Base-by-base conservation (phyloP, 345 rosid species). In the Balakata baccata region DNA sequence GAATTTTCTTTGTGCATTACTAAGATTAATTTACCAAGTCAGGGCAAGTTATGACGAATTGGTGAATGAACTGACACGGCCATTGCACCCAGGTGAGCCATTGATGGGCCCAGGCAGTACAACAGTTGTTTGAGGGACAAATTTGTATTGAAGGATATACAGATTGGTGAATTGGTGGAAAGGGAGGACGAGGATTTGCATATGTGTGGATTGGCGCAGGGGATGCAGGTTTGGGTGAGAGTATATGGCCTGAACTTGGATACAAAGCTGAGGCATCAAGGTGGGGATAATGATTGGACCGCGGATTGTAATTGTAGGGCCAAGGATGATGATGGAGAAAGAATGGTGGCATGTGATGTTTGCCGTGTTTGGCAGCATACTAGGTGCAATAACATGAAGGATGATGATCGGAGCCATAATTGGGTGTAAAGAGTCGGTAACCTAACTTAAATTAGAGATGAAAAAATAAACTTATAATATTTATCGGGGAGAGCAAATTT, bases 311-410 rank as follows among this genome's bases (percentile, higher is more conserved):
- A 45, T 45, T 88, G 94, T 12, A 88, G 92, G 70, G 88, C 90
- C 0, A 80, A 69, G 69, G 92, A 89, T 51, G 90, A 88, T 43
- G 87, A 89, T 70, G 90, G 92, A 69, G 92, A 89, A 81, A 84
- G 85, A 75, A 88, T 89, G 94, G 85, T 88, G 53, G 85, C 81
- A 6, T 86, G 94, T 76, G 89, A 89, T 80, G 81, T 5, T 64
- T 88, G 94, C 74, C 83, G 74, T 50, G 87, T 83, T 56, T 84
- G 94, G 90, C 85, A 86, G 46, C 92, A 89, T 70, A 85, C 89
- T 1, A 41, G 75, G 23, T 88, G 94, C 80, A 81, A 75, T 72
- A 69, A 77, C 66, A 83, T 87, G 18, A 71, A 73, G 64, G 88
- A 89, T 18, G 78, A 81, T 18, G 78, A n/a, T n/a, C n/a, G n/a